Base-by-base conservation (phyloP, 2,329 filamentous ascomycete genomes). In the Beauveria medogensis region DNA sequence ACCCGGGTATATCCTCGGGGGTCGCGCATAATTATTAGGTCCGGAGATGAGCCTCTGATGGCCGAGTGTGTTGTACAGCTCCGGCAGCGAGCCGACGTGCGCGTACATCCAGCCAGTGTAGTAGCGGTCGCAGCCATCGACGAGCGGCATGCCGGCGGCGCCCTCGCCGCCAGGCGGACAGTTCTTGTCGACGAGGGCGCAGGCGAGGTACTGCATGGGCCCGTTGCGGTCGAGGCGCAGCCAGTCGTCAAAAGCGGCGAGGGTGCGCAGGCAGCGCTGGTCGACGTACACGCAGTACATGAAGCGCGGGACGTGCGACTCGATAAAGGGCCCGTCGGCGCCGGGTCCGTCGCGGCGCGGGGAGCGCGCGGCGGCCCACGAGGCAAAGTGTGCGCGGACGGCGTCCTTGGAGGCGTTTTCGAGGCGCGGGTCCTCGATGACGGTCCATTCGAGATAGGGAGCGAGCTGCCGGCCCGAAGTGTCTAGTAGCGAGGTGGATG, bases 61-160 rank as follows among this genome's bases (percentile, higher is more conserved):
- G 10, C 59, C 59, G 34, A 61, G 53, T 6, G 53, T 57, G 37
- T 61, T 52, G 46, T 61, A 61, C n/a, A 61, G 59, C 53, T 61
- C 59, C 46, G 59, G 59, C 24, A 61, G 40, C 24, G 59, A 51
- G 3, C 59, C 59, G 24, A 43, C 59, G 53, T 61, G 53, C 2
- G 59, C 59, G 28, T 61, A 61, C 59, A 61, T 61, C 59, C 59
- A 61, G 28, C 59, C 59, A 5, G 59, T 55, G 53, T 61, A 61
- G 52, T 56, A 55, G n/a, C 53, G 14, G 26, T 54, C 57, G 57
- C 57, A 60, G 48, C 59, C 59, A 14, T 55, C 53, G 12, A 61
- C 59, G n/a, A 28, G 24, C 3, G 24, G 10, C 53, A 56, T 18
- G 18, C 53, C 59, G 34, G 48, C n/a, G 14, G 53, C 48, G 7